Conservation (phyloP, 2,329 filamentous ascomycete species). For the Apiospora hydei region DNA sequence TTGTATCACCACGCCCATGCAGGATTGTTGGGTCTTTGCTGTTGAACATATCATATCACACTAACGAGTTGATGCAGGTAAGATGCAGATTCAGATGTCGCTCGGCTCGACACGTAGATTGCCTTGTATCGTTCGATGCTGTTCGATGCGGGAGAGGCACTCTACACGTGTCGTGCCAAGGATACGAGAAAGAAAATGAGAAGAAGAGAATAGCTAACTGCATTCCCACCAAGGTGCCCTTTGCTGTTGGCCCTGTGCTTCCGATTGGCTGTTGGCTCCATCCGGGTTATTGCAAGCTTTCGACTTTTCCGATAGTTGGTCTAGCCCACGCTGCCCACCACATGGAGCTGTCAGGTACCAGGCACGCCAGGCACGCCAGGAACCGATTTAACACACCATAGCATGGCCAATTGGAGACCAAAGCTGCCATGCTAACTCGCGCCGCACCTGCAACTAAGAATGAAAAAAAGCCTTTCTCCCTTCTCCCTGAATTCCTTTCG, state of each 20-base stretch:
- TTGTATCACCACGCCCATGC: neutral
- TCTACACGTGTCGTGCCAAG: constrained; percentile 18
- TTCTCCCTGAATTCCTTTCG: neutral
- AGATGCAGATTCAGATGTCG: neutral
- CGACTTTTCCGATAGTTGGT: constrained; percentile 1
- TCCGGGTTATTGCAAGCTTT: neutral
- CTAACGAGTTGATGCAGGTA: neutral
- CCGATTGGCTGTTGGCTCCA: constrained; percentile 1
- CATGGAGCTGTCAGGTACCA: constrained; percentile 40
- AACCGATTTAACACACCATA: constrained; percentile 1
- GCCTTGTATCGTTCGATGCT: constrained; percentile 7
- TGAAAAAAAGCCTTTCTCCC: neutral
- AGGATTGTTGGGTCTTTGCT: neutral
- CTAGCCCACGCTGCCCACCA: constrained; percentile 28
- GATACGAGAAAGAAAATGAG: neutral
- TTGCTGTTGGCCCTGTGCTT: constrained; percentile 3
- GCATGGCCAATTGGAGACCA: neutral
- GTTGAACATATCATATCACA: neutral
- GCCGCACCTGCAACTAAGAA: neutral
- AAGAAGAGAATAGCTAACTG: neutral
- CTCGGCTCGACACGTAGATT: neutral
- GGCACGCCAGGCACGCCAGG: constrained; percentile 28
- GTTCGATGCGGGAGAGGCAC: neutral
- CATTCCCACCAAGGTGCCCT: neutral
- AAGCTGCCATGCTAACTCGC: constrained; percentile 5